A percentile compares a stretch with the other conserved stretches of the same genome.
These are phyloP conservation scores for Narthecium ossifragum DNA, from an alignment of 106 monocot genomes.

Conservation along the genomic window DNA sequence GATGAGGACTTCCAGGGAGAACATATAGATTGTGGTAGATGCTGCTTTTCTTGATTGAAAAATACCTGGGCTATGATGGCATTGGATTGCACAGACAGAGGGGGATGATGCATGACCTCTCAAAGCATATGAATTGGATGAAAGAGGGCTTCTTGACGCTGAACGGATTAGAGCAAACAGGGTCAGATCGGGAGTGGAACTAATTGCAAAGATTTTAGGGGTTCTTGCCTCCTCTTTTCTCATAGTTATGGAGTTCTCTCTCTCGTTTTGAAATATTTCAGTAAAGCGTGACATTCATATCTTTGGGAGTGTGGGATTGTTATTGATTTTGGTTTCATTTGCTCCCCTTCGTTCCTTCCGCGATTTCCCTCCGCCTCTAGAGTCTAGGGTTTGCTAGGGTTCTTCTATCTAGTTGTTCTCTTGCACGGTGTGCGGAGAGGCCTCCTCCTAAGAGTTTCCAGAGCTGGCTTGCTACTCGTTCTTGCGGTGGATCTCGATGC, in stretches of 20 bases:
- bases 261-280: too few relatives aligned
- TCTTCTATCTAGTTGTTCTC: not conserved
- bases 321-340: slow-evolving; percentile 2
- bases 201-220: too few relatives aligned
- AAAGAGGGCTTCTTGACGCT: slow-evolving; percentile 16
- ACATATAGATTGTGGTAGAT: not conserved
- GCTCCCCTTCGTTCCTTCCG: slow-evolving; percentile 5
- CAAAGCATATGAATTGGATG: slow-evolving; percentile 19
- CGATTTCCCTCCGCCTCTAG: slow-evolving; percentile 16
- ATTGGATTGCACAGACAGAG: slow-evolving; percentile 4
- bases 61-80: slow-evolving; percentile 13
- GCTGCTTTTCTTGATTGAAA: too few relatives aligned
- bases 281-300: not conserved
- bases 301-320: not conserved
- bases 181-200: too few relatives aligned
- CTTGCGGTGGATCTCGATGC: slow-evolving; percentile 15
- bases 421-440: too few relatives aligned
- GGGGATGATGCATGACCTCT: slow-evolving; percentile 20
- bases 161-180: too few relatives aligned
- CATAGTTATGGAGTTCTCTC: too few relatives aligned
- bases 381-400: slow-evolving; percentile 18
- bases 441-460: not conserved
- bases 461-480: slow-evolving; percentile 13
- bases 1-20: not conserved
- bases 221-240: too few relatives aligned